Evolutionary conservation across 345 rosid species (phyloP), one percentile per base, ranked within the genome.

Genomic region (Eucalyptus fibrosa): DNA sequence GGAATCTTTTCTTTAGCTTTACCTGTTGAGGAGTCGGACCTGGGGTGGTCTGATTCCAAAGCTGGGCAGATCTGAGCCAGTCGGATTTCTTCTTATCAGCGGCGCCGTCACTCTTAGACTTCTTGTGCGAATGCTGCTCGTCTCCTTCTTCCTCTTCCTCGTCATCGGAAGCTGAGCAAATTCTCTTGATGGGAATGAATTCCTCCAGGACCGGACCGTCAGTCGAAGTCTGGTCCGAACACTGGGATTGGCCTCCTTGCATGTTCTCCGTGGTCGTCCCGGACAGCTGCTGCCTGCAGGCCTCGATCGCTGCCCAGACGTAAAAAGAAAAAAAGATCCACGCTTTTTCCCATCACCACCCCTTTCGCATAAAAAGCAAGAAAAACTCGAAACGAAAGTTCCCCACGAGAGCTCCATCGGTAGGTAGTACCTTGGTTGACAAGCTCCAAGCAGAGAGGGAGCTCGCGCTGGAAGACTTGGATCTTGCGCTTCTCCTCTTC

Each of bases 51-150:
- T 93, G 97, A 67, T 96, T 95, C 99, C 99, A 98, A 81, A 98
- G 90, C 94, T 96, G 99, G 85, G 95, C 98, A 94, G 99, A 97
- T 94, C 96, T 95, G 94, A 98, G 99, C 99, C 99, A 98, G 69
- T 98, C 99, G 0, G 99, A 96, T 93, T 97, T 97, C 94, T 92
- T 95, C 90, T 92, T 95, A 47, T 94, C 94, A 42, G 86, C 44
- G 34, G 86, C 92, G 15, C 40, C 51, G 51, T 50, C 91, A 82
- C 83, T 93, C 11, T 91, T 90, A 82, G 82, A 13, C 34, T 90
- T 92, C 86, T 89, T 91, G 30, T 90, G 92, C 3, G 94, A 92
- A 69, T 93, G 95, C 30, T 90, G 92, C 30, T 95, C 95, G 30
- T 91, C 91, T 4, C 77, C 86, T 12, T 90, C 90, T 14, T 90